Base-by-base conservation (phyloP, 192 early-diverging fungal genomes). In the Blastocladiella britannica region DNA sequence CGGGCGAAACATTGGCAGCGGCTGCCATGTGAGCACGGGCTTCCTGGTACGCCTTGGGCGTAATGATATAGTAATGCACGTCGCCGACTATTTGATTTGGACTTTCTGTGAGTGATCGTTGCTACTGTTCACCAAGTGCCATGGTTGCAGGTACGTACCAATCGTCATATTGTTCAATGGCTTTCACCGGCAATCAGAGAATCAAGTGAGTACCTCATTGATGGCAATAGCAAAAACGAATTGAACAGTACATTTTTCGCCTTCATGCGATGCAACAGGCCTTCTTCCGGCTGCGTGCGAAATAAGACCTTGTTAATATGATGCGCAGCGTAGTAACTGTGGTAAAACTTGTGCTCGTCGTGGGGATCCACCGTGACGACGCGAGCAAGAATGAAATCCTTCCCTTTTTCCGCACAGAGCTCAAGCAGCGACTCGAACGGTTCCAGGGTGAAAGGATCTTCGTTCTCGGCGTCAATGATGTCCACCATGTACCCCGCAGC, bases 261-360 rank as follows among this genome's bases (percentile, higher is more conserved):
- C 63, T 74, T 77, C 83, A 85, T 85, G 15, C 83, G 62, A 57
- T 85, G 83, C 60, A 85, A 60, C 25, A 85, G 66, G 3, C 81
- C 81, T 55, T 83, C 79, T 54, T 84, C 82, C 5, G 82, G 83
- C 61, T 85, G 83, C 0, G 83, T 85, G 22, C 83, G 55, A 55
- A 85, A 85, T 26, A 85, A 61, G 25, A 83, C 80, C 63, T 84
- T 85, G 67, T 85, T 85, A 55, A 85, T 83, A 25, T 82, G 76
- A 55, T 85, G 83, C 9, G 80, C 83, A 0, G 76, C 65, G 59
- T 85, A 85, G 31, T 82, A 81, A 0, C 72, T 75, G 60, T 84
- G 77, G 58, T 84, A 85, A 9, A 71, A 66, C 22, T 70, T 73
- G 31, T 24, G 53, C 24, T 61, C 63, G 31, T 76, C 70, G n/a